Base-by-base conservation (phyloP, 768 basidiomycete genomes). In the Pulveroboletus sp. region DNA sequence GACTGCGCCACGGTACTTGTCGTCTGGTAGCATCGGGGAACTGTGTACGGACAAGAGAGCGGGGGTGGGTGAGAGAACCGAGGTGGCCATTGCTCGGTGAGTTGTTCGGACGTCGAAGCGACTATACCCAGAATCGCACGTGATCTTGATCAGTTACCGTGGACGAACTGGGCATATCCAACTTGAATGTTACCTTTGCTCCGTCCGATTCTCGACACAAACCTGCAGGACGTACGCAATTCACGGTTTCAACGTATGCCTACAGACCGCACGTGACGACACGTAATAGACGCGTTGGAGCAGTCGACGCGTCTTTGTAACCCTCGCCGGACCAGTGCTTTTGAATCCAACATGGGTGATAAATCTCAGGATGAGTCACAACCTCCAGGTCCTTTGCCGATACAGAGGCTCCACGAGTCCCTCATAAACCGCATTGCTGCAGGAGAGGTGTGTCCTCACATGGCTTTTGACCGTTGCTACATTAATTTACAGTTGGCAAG, bases 371-470 rank as follows among this genome's bases (percentile, higher is more conserved):
- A 48, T 19, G 48, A 43, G 8, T 58, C 66, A 26, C 48, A 61
- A n/a, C 57, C 50, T 35, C 54, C 59, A 4, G 81, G 75, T 4
- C 84, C 85, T 7, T 70, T 72, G 5, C 82, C 85, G 6, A 96
- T 96, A 50, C 78, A 77, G 42, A 80, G 85, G 20, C 79, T 95
- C 2, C 80, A 86, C 17, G 83, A 94, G 57, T 81, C 86, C 1
- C 81, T 94, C 41, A 89, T 97, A 45, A 95, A 95, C 62, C 79
- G 87, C 35, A 97, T 97, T 56, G 93, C 93, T 14, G 83, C 83
- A n/a, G 84, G 82, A 62, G 83, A 86, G 67, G 82, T 82, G 51
- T 31, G 64, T 29, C 2, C 16, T 24, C 29, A 13, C 23, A n/a
- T 31, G 6, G n/a, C 4, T 35, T 35, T 53, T 35, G 16, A 46